Evolutionary conservation across 495 filamentous ascomycete genomes (phyloP).

Genomic region (Pyronema domesticum): DNA sequence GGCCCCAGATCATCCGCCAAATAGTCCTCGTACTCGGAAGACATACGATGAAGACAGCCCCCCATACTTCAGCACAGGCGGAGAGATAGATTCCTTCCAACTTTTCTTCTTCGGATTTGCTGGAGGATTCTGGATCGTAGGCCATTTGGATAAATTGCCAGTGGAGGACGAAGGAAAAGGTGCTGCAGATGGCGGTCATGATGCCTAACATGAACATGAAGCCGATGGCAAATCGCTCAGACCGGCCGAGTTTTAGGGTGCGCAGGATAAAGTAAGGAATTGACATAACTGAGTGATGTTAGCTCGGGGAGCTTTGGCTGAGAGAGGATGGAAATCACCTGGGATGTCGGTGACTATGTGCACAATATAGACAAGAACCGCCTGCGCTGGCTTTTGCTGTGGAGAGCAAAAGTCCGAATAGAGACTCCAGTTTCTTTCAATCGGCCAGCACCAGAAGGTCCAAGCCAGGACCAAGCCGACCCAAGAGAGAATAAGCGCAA

Average conservation of each 20-base stretch:
- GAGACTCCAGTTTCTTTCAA: background rate
- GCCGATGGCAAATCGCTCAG: background rate
- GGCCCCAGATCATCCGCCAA: too few relatives aligned
- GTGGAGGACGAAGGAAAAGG: conserved; percentile 1
- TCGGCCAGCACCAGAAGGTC: conserved; percentile 1
- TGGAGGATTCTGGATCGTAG: background rate
- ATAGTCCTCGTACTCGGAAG: background rate
- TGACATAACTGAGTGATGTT: background rate
- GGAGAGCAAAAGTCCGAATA: background rate
- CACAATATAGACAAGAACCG: background rate
- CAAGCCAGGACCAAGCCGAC: background rate
- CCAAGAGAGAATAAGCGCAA: background rate
- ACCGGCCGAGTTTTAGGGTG: background rate
- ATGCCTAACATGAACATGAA: conserved; percentile 2
- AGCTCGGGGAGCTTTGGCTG: too few relatives aligned
- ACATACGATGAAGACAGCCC: background rate
- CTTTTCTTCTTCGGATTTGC: background rate
- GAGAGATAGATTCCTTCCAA: conserved; percentile 1
- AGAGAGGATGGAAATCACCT: background rate
- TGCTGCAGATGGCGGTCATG: background rate
- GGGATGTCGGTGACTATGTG: conserved; percentile 4
- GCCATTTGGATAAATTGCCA: background rate
- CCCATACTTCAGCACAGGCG: background rate
- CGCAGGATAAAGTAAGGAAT: conserved; percentile 4
- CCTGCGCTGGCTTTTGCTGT: background rate